Conservation (phyloP, 1,139 yeast species). For the Saccharomycopsis hybrid region DNA sequence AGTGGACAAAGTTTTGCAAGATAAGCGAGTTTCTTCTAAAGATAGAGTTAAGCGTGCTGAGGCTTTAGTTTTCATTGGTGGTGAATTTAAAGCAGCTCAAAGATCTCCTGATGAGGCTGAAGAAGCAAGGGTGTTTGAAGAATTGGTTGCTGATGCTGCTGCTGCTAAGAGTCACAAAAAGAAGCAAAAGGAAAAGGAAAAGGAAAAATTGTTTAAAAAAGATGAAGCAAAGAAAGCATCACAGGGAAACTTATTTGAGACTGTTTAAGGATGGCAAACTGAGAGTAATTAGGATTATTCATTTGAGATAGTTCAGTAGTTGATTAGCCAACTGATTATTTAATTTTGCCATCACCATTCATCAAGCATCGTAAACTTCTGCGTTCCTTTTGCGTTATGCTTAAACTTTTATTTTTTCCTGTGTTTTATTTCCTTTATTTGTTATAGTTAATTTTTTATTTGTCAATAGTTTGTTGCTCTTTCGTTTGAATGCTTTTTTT, state of each 20-base stretch:
- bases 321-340: background rate
- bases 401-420: background rate
- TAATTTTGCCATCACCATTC: background rate
- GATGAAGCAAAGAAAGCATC: slow-evolving; percentile 19
- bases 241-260: slow-evolving; percentile 16
- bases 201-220: slow-evolving; percentile 13
- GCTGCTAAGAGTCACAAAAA: slow-evolving; percentile 37
- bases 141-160: slow-evolving; percentile 63
- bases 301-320: background rate
- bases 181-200: slow-evolving; percentile 22
- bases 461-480: too few species aligned
- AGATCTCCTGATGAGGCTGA: slow-evolving; percentile 67
- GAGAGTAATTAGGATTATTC: background rate
- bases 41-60: slow-evolving; percentile 53
- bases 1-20: slow-evolving; percentile 52
- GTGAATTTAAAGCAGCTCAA: slow-evolving; percentile 45
- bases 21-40: slow-evolving; percentile 45
- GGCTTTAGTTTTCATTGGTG: slow-evolving; percentile 52
- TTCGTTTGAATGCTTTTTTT: too few species aligned
- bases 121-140: slow-evolving; percentile 71
- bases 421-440: background rate
- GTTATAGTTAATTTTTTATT: background rate
- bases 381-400: background rate
- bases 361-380: background rate
- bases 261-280: background rate